Percentiles rank a stretch among this genome's conserved stretches.
Evolutionary conservation across 805 yeast species (phyloP).

Genomic region (Kuraishia cidri): DNA sequence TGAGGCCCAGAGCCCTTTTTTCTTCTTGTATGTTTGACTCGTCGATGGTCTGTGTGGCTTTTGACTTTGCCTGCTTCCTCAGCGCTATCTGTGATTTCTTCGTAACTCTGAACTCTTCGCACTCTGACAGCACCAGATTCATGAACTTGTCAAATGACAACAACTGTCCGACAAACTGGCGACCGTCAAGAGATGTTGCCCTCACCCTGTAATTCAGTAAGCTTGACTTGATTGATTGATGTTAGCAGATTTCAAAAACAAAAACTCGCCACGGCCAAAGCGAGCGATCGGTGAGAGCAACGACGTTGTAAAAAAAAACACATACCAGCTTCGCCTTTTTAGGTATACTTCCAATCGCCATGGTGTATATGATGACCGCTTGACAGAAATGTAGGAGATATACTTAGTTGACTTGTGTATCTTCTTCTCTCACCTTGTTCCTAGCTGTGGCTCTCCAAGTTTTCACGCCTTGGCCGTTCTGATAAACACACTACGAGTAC

Average conservation of each 20-base stretch:
- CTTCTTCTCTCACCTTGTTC: too few species aligned
- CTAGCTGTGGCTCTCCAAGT: too few species aligned
- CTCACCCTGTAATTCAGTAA: conserved; percentile 66
- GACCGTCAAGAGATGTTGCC: conserved; percentile 68
- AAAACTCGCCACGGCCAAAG: too few species aligned
- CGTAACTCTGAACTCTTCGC: conserved; percentile 76
- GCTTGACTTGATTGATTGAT: conserved; percentile 50
- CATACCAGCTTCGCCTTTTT: conserved; percentile 36
- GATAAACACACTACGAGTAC: too few species aligned
- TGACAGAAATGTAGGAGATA: too few species aligned
- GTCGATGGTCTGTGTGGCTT: conserved; percentile 13
- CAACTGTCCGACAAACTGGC: conserved; percentile 71
- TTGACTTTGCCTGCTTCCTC: conserved; percentile 18
- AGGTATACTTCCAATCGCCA: conserved; percentile 21
- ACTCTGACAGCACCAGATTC: conserved; percentile 77
- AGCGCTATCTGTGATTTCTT: conserved; percentile 39
- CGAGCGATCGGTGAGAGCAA: too few species aligned
- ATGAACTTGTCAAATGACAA: conserved; percentile 85
- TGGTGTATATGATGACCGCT: conserved; percentile 4
- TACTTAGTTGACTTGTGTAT: too few species aligned
- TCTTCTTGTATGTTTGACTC: conserved; percentile 44
- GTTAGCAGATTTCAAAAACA: too few species aligned
- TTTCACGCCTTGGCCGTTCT: too few species aligned
- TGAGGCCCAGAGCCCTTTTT: conserved; percentile 70
- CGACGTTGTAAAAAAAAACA: conserved; percentile 4